These are phyloP conservation scores for Lippia alba DNA, from an alignment of 305 asterid genomes.

Conservation along the genomic window DNA sequence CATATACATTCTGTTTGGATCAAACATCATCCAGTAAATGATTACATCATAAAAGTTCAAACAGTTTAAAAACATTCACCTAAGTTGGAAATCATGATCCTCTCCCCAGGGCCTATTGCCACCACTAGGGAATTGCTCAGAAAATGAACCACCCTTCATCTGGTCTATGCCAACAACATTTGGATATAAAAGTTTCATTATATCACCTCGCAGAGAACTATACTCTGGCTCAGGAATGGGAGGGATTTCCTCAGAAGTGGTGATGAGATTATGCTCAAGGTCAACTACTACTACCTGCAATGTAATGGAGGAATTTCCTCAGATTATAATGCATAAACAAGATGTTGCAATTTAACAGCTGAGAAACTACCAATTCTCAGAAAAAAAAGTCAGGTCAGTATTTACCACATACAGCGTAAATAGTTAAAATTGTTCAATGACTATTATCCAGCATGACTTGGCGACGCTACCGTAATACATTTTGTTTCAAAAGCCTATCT, in stretches of 20 bases:
- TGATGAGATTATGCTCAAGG: conserved; percentile 89
- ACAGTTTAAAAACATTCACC: conserved; percentile 58
- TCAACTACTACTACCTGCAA: conserved; percentile 96
- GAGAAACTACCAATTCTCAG: conserved; percentile 1
- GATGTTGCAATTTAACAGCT: conserved; percentile 16
- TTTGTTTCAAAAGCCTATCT: conserved; percentile 11
- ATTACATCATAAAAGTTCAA: conserved; percentile 26
- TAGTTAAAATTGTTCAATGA: conserved; percentile 15
- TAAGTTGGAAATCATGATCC: conserved; percentile 81
- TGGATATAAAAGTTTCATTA: conserved; percentile 75
- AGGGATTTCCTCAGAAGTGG: conserved; percentile 97
- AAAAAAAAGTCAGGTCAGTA: conserved; percentile 4
- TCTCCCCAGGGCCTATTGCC: conserved; percentile 85
- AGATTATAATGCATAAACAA: conserved; percentile 23
- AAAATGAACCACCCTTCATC: conserved; percentile 61
- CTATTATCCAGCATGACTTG: conserved; percentile 6
- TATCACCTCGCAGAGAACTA: conserved; percentile 78
- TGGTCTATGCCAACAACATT: conserved; percentile 91
- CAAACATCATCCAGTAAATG: conserved; percentile 30
- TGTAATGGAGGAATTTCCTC: conserved; percentile 28
- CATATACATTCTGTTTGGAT: conserved; percentile 21
- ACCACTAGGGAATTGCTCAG: conserved; percentile 57
- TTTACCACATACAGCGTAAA: conserved; percentile 4
- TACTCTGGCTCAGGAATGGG: conserved; percentile 93
- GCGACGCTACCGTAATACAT: conserved; percentile 10